These are phyloP conservation scores for Russula virescens DNA, from an alignment of 768 basidiomycete species.

Conservation along the genomic window DNA sequence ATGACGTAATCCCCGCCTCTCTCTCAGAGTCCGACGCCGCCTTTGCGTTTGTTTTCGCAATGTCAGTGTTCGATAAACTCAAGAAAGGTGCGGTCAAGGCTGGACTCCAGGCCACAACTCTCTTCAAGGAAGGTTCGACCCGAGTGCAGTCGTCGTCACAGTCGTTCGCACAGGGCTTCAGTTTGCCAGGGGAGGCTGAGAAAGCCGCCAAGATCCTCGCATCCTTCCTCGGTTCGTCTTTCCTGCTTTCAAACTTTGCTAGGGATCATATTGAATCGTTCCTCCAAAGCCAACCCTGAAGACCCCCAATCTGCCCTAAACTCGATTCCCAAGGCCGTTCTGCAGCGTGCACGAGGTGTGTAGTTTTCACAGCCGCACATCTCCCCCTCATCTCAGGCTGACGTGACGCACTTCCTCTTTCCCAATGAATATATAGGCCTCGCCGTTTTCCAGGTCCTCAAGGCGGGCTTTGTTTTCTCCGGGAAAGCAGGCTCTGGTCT, in stretches of 20 bases:
- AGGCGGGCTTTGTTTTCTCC: slow-evolving; percentile 92
- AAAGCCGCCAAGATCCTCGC: slow-evolving; percentile 90
- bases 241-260: not conserved
- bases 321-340: slow-evolving; percentile 85
- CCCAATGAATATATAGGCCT: slow-evolving; percentile 49
- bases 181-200: slow-evolving; percentile 86
- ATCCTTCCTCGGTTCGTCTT: slow-evolving; percentile 73
- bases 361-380: not conserved
- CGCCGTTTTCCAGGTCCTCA: slow-evolving; percentile 90
- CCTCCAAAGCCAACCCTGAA: slow-evolving; percentile 68
- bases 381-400: slow-evolving; percentile 1
- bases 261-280: not conserved
- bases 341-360: slow-evolving; percentile 81
- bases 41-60: slow-evolving; percentile 19
- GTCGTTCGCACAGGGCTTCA: slow-evolving; percentile 80
- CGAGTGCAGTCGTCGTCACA: slow-evolving; percentile 70
- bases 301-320: slow-evolving; percentile 89
- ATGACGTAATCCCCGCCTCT: not conserved
- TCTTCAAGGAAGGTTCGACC: slow-evolving; percentile 58
- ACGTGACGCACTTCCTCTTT: not conserved
- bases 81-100: slow-evolving; percentile 76
- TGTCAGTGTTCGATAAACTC: slow-evolving; percentile 77
- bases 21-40: no score
- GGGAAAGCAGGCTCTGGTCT: slow-evolving; percentile 92
- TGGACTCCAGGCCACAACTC: slow-evolving; percentile 70